Percentiles rank a stretch among this genome's conserved stretches.
Conservation (phyloP, 2,329 filamentous ascomycete species). For the Beauveria pseudobassiana region DNA sequence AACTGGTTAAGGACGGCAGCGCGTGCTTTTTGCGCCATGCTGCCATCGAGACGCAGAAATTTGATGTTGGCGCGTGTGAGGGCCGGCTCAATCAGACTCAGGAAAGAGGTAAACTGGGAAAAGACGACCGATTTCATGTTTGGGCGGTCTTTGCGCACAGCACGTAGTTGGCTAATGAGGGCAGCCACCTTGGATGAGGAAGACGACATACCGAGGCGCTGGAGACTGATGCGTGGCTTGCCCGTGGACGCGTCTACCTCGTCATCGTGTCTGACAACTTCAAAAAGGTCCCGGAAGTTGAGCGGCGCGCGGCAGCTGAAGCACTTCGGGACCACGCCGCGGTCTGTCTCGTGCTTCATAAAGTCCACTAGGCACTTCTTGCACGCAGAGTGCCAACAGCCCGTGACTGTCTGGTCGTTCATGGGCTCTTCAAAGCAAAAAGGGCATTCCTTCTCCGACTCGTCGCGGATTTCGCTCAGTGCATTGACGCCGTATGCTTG, state of each 20-base stretch:
- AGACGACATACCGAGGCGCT: constrained; percentile 52
- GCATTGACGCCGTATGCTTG: constrained; percentile 72
- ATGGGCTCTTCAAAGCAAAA: constrained; percentile 95
- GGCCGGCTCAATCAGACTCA: constrained; percentile 82
- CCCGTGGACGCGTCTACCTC: constrained; percentile 38
- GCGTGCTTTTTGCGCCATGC: constrained; percentile 78
- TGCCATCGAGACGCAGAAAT: constrained; percentile 84
- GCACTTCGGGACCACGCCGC: constrained; percentile 68
- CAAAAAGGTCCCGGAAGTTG: constrained; percentile 78
- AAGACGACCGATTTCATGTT: constrained; percentile 86
- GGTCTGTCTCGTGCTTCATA: constrained; percentile 78
- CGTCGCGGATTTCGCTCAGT: constrained; percentile 82
- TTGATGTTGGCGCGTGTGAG: constrained; percentile 64
- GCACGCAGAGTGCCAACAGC: constrained; percentile 96
- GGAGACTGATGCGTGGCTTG: constrained; percentile 49
- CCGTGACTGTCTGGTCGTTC: constrained; percentile 87
- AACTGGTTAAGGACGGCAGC: constrained; percentile 74
- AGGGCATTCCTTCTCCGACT: constrained; percentile 82
- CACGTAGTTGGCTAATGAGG: constrained; percentile 67
- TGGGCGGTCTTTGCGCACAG: constrained; percentile 57
- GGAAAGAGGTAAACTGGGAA: constrained; percentile 94
- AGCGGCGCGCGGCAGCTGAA: constrained; percentile 85
- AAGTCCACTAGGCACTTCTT: constrained; percentile 87
- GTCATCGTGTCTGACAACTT: constrained; percentile 76
- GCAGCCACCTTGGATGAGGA: constrained; percentile 86